Base-by-base conservation (phyloP, 129 eudicot genomes). In the Cynara cardunculus region DNA sequence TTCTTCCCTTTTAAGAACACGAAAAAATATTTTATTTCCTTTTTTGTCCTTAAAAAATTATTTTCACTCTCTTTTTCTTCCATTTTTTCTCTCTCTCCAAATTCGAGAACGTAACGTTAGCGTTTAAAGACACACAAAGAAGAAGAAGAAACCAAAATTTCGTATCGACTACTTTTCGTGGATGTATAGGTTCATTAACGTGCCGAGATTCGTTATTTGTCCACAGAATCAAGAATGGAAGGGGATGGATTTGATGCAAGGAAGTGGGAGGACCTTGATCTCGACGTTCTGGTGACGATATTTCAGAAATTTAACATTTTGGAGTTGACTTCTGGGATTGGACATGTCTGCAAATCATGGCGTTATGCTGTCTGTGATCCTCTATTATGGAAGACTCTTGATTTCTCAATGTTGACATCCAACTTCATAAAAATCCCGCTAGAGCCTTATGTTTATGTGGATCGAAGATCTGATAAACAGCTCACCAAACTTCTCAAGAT, bases 181-280 rank as follows among this genome's bases (percentile, higher is more conserved):
- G 77, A 3, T 70, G 74, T 30, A 2, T 21, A 80, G 87, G 80
- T 77, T 61, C 13, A 22, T 31, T 46, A 78, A 61, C 66, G 46
- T 76, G 68, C 72, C 70, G 30, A 61, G 49, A 37, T 14, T 70
- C 25, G 2, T 70, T 27, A 30, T 31, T 53, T 26, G 25, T 71
- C n/a, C 5, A 1, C 53, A 30, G 81, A 59, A 70, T 77, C 44
- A 46, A 32, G 22, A 72, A 90, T 88, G 94, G 94, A 88, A 64
- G 91, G 76, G 4, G 69, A 53, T 27, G 87, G 16, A 9, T 41
- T 41, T 41, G 53, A 9, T 76, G 32, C 34, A 25, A 79, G 82
- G 49, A 88, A 76, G 78, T 90, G 95, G 95, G 90, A 86, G 77
- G 92, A 90, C 25, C 34, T 90, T 69, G 90, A 88, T 73, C 78